Evolutionary conservation across 805 yeast species (phyloP).

Genomic region (Pichia californica): DNA sequence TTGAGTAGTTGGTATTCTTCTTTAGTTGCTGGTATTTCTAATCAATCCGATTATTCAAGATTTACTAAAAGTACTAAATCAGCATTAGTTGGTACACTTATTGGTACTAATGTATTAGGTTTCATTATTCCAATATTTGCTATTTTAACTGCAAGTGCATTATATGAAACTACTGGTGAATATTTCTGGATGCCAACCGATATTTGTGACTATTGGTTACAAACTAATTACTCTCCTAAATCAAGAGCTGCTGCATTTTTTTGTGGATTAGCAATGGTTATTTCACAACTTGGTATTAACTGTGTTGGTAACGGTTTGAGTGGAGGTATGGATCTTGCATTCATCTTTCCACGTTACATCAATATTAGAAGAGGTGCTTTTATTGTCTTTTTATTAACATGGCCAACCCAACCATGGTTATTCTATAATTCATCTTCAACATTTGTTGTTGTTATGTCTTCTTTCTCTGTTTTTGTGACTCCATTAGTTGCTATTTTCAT

Average conservation of each 20-base stretch:
- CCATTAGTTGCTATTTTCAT: constrained; percentile 34
- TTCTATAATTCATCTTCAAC: constrained; percentile 30
- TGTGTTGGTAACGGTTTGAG: constrained; percentile 34
- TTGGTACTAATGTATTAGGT: constrained; percentile 34
- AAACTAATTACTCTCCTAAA: constrained; percentile 29
- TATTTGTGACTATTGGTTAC: constrained; percentile 34
- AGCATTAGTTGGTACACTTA: constrained; percentile 26
- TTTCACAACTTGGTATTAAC: constrained; percentile 34
- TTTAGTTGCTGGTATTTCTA: constrained; percentile 20
- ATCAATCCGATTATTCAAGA: constrained; percentile 23
- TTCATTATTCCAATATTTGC: constrained; percentile 39
- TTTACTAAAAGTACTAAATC: constrained; percentile 15
- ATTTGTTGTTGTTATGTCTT: constrained; percentile 23
- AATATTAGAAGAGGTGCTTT: constrained; percentile 41
- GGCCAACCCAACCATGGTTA: constrained; percentile 36
- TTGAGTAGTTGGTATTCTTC: constrained; percentile 18
- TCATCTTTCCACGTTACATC: constrained; percentile 37
- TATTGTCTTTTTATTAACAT: constrained; percentile 29
- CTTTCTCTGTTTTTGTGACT: constrained; percentile 31
- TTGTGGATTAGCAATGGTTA: constrained; percentile 35
- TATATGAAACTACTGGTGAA: constrained; percentile 27
- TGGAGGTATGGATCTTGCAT: constrained; percentile 46
- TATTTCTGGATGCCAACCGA: constrained; percentile 41
- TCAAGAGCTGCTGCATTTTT: constrained; percentile 46
- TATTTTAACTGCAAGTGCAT: constrained; percentile 34